Base-by-base conservation (phyloP, 2,329 filamentous ascomycete genomes). In the Tolypocladium cylindrosporum region DNA sequence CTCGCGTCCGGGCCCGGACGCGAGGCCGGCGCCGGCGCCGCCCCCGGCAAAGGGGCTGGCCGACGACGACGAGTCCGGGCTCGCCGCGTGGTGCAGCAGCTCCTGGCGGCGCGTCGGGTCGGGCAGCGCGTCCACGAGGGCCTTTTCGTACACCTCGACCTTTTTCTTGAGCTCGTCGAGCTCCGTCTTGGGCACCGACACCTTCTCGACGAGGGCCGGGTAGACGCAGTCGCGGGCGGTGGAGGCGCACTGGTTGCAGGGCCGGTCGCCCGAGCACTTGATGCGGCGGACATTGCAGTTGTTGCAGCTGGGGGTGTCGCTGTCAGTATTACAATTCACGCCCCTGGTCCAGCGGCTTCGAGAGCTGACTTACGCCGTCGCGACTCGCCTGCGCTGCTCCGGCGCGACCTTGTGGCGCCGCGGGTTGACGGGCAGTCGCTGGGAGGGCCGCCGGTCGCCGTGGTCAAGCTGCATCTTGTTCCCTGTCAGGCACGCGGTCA, bases 211-310 rank as follows among this genome's bases (percentile, higher is more conserved):
- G 5, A 69, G 60, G n/a, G 67, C 65, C 21, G 79, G 79, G 63
- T 81, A 81, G 55, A 75, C 61, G 65, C 79, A 81, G 11, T 77
- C 73, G 58, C 79, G 71, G 39, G 73, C 71, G 37, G 74, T 68
- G 41, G 69, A 69, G 31, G 65, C 63, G 63, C 79, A 81, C 61
- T 79, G 76, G 45, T 66, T 64, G 64, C 79, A 81, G 0, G 79
- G 79, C n/a, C 64, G 67, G 4, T 78, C 73, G 52, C 79, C 79
- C 14, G 77, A 79, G 67, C 79, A 81, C 62, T 78, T 80, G 65
- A 79, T 76, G 58, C 79, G 74, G 51, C 78, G 75, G 52, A 79
- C 65, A 67, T 81, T 81, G 69, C 79, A 81, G 65, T 69, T 75
- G 63, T 81, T 81, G 71, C 79, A 81, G 58, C 78, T 80, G 57